phyloP scores from a whole-genome alignment of 2,329 filamentous ascomycete species.

The Epichloe gansuensis region DNA sequence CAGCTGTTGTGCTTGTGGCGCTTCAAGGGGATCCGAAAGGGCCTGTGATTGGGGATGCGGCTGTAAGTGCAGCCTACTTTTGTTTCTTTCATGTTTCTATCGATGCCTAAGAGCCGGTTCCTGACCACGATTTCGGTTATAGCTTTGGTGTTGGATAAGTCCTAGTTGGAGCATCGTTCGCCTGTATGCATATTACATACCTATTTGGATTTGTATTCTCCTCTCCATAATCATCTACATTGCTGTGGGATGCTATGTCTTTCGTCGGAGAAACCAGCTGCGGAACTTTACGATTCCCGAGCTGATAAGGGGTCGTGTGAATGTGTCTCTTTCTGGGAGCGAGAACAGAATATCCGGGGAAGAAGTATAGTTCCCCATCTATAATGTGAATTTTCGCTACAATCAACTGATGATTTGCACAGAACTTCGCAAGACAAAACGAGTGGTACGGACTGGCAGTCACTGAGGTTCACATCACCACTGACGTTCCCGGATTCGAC shows the following conservation, averaged over 20 bases:
- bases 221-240: constrained; percentile 41
- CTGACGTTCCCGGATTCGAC: constrained; percentile 12
- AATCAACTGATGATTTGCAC: not conserved
- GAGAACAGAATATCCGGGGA: constrained; percentile 21
- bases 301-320: constrained; percentile 12
- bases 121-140: no score
- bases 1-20: constrained; percentile 53
- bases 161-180: constrained; percentile 40
- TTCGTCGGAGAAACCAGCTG: constrained; percentile 43
- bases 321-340: constrained; percentile 13
- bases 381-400: not conserved
- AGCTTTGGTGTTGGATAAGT: constrained; percentile 47
- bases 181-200: constrained; percentile 47
- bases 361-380: constrained; percentile 14
- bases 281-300: constrained; percentile 28
- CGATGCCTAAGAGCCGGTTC: constrained; percentile 17
- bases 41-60: constrained; percentile 41
- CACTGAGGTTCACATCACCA: constrained; percentile 35
- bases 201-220: constrained; percentile 46
- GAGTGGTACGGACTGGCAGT: constrained; percentile 34
- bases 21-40: constrained; percentile 28
- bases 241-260: constrained; percentile 45
- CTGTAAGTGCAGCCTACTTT: constrained; percentile 25
- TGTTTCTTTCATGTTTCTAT: not conserved
- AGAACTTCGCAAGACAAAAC: constrained; percentile 16